A percentile compares a stretch with the other conserved stretches of the same genome.
Conservation (phyloP, 169 alveolate genomes). For the Plasmodium sp. region DNA sequence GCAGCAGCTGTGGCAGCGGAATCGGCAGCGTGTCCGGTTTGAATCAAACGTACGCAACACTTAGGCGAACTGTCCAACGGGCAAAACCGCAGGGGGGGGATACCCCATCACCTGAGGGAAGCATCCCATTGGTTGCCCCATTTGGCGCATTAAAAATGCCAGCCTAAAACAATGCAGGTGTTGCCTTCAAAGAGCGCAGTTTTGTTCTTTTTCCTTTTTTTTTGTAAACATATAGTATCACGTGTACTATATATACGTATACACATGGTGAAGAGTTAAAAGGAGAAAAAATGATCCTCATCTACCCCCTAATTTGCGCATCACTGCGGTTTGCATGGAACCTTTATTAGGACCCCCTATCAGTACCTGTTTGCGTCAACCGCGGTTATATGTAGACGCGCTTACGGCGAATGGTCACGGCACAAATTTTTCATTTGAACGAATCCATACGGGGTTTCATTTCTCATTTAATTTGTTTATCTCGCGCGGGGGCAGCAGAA, state of each 20-base stretch:
- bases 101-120: background rate
- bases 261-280: background rate
- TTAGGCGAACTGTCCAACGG: background rate
- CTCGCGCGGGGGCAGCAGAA: background rate
- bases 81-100: background rate
- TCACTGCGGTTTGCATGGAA: background rate
- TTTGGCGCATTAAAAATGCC: background rate
- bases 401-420: background rate
- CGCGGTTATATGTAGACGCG: background rate
- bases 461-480: background rate
- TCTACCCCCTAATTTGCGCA: background rate
- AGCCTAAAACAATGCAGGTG: background rate
- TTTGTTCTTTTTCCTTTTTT: background rate
- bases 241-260: background rate
- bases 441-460: background rate
- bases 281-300: background rate
- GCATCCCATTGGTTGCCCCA: background rate
- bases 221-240: background rate
- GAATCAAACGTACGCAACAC: background rate
- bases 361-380: background rate
- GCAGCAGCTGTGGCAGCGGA: too few relatives aligned
- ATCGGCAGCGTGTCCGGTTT: background rate
- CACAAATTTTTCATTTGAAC: background rate
- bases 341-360: background rate
- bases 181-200: background rate